Evolutionary conservation across 2,329 filamentous ascomycete species (phyloP).

Genomic region (Colletotrichum tabaci): DNA sequence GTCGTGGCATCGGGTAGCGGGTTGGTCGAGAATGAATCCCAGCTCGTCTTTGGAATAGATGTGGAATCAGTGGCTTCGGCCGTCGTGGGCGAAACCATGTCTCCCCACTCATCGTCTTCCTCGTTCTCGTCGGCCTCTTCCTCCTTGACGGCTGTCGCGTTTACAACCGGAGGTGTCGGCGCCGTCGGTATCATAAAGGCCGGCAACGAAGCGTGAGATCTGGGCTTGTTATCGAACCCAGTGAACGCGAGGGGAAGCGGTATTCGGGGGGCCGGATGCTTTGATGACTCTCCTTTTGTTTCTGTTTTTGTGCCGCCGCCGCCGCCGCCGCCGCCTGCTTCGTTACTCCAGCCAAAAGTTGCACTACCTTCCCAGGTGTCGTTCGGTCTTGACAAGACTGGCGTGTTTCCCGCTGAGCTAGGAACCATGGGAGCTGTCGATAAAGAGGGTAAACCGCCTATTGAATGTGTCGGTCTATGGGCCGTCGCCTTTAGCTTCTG

Average conservation of each 20-base stretch:
- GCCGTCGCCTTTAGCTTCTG: constrained; percentile 46
- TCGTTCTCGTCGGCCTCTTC: constrained; percentile 44
- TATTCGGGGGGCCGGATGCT: constrained; percentile 6
- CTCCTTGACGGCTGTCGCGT: constrained; percentile 40
- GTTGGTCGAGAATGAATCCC: constrained; percentile 39
- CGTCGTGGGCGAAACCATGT: constrained; percentile 67
- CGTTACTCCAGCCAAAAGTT: constrained; percentile 51
- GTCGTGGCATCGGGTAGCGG: constrained; percentile 28
- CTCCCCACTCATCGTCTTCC: constrained; percentile 73
- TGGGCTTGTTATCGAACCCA: constrained; percentile 36
- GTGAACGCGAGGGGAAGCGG: constrained; percentile 29
- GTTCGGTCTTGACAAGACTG: constrained; percentile 42
- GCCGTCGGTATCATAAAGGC: constrained; percentile 25
- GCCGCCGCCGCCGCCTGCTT: not conserved
- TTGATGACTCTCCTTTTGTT: not conserved
- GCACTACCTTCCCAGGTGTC: constrained; percentile 39
- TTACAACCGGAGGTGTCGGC: constrained; percentile 9
- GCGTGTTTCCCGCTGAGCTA: constrained; percentile 43
- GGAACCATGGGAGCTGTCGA: constrained; percentile 25
- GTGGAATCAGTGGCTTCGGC: constrained; percentile 29
- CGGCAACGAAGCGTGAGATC: constrained; percentile 34
- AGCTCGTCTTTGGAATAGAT: constrained; percentile 36
- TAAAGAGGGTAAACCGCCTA: constrained; percentile 23
- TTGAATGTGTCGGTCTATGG: constrained; percentile 44
- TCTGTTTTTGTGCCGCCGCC: not conserved